These are phyloP conservation scores for Escallonia herrerae DNA, from an alignment of 129 eudicot genomes.

Conservation along the genomic window DNA sequence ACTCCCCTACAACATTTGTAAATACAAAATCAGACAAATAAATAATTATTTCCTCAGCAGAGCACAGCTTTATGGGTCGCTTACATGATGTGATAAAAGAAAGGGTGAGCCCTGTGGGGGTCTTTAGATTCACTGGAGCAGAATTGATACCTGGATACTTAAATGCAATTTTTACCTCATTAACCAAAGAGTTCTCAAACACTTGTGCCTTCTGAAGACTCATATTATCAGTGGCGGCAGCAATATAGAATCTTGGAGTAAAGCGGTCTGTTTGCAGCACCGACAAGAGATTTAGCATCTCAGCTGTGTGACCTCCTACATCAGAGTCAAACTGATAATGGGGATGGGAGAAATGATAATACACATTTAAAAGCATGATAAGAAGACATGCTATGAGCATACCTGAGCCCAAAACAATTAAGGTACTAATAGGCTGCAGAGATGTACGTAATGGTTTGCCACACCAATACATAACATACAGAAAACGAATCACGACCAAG, in stretches of 20 bases:
- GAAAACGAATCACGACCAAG: constrained; percentile 37
- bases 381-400: constrained; percentile 6
- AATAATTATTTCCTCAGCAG: too few relatives aligned
- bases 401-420: constrained; percentile 95
- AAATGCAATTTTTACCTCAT: constrained; percentile 32
- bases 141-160: neutral
- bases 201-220: constrained; percentile 89
- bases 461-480: constrained; percentile 47
- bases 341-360: neutral
- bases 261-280: constrained; percentile 62
- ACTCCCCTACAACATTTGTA: too few relatives aligned
- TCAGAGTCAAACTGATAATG: neutral
- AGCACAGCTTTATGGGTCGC: too few relatives aligned
- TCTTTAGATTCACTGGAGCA: too few relatives aligned
- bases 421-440: constrained; percentile 54
- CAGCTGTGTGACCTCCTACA: constrained; percentile 91
- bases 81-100: too few relatives aligned
- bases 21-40: too few relatives aligned
- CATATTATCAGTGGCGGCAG: constrained; percentile 94
- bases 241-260: constrained; percentile 70
- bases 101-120: too few relatives aligned
- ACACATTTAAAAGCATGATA: neutral
- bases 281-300: constrained; percentile 69
- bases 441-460: constrained; percentile 43
- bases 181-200: constrained; percentile 51